These are phyloP conservation scores for Artemisia annua DNA, from an alignment of 129 eudicot genomes.

Conservation along the genomic window DNA sequence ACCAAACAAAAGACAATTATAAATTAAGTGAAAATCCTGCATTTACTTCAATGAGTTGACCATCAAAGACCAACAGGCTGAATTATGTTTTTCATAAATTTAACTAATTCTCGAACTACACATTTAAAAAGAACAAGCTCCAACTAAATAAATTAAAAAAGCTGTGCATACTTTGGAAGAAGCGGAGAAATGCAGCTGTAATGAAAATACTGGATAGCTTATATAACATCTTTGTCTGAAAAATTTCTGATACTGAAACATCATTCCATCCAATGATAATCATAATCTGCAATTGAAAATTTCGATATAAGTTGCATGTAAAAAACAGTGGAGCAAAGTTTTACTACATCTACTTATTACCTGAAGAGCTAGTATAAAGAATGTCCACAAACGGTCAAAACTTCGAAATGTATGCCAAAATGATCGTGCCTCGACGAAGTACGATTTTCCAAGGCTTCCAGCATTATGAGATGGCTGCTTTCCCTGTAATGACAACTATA, in stretches of 20 bases:
- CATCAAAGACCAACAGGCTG: not conserved
- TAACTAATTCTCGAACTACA: constrained; percentile 11
- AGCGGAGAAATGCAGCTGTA: constrained; percentile 93
- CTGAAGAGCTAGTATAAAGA: constrained; percentile 78
- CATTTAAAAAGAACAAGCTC: not conserved
- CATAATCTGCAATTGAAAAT: constrained; percentile 63
- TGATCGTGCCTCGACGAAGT: constrained; percentile 81
- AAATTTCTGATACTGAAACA: constrained; percentile 43
- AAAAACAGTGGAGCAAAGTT: constrained; percentile 11
- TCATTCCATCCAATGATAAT: constrained; percentile 80
- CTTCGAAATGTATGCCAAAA: constrained; percentile 94
- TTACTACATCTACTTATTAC: constrained; percentile 33
- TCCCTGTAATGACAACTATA: constrained; percentile 54
- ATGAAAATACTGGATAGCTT: constrained; percentile 81
- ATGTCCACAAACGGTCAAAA: constrained; percentile 96
- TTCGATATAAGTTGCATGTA: constrained; percentile 21
- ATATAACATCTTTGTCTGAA: constrained; percentile 57
- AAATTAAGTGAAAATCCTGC: constrained; percentile 10
- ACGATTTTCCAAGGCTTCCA: constrained; percentile 71
- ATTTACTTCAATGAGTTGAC: constrained; percentile 2
- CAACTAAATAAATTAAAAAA: constrained; percentile 7
- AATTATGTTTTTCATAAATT: constrained; percentile 9
- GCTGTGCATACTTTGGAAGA: constrained; percentile 71
- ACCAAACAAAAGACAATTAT: constrained; percentile 22
- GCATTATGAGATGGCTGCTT: constrained; percentile 39